Conservation (phyloP, 305 asterid genomes). For the Fraxinus baroniana region DNA sequence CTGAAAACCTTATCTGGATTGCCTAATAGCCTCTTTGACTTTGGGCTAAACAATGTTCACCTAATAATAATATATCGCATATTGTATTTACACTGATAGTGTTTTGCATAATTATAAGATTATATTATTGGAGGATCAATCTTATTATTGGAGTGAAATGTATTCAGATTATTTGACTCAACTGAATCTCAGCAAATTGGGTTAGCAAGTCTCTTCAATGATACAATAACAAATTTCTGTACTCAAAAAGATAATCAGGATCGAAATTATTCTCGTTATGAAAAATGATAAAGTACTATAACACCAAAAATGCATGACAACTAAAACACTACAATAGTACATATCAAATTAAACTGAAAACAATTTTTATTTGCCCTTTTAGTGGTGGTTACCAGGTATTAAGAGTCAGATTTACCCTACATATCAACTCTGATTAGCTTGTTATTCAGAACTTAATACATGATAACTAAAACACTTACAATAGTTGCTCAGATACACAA, state of each 20-base stretch:
- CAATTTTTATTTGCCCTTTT: neutral
- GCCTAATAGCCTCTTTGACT: neutral
- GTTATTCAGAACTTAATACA: constrained; percentile 1
- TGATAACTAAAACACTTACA: neutral
- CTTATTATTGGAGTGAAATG: neutral
- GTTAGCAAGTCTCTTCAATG: neutral
- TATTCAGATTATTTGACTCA: neutral
- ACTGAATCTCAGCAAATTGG: neutral
- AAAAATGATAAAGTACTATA: neutral
- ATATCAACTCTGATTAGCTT: neutral
- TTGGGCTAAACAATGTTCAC: neutral
- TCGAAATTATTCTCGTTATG: neutral
- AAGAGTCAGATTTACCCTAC: neutral
- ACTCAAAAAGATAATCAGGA: neutral
- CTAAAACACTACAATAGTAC: neutral
- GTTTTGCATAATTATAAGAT: neutral
- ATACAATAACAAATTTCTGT: neutral
- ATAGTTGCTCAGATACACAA: neutral
- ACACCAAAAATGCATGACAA: neutral
- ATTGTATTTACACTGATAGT: neutral
- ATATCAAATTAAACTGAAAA: neutral
- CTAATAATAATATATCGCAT: neutral
- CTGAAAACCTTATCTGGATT: neutral
- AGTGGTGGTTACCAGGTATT: neutral
- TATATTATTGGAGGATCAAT: neutral